phyloP scores from a whole-genome alignment of 108 stramenopile species.

The Fistulifera solaris region DNA sequence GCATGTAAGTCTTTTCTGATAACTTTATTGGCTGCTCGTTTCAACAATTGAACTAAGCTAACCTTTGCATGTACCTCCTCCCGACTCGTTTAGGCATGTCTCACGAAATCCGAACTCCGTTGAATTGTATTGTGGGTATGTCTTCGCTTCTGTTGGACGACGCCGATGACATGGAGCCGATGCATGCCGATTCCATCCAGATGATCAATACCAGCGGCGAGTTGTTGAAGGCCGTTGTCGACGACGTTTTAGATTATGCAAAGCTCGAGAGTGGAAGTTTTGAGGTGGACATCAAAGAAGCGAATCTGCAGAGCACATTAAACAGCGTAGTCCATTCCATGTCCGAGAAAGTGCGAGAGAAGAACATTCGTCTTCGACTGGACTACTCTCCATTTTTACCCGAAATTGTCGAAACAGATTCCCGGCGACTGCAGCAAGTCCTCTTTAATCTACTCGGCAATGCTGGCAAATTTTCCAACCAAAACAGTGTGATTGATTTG shows the following conservation, averaged over 20 bases:
- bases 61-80: too few species aligned
- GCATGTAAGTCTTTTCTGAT: slow-evolving; percentile 7
- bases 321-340: slow-evolving; percentile 25
- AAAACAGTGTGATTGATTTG: slow-evolving; percentile 22
- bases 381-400: slow-evolving; percentile 9
- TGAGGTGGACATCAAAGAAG: slow-evolving; percentile 11
- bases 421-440: slow-evolving; percentile 33
- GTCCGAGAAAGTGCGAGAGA: slow-evolving; percentile 10
- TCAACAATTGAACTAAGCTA: too few species aligned
- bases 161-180: slow-evolving; percentile 20
- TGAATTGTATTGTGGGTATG: slow-evolving; percentile 44
- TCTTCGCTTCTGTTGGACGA: slow-evolving; percentile 24
- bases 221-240: slow-evolving; percentile 25
- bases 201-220: slow-evolving; percentile 36
- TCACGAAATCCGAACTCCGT: slow-evolving; percentile 36
- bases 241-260: slow-evolving; percentile 36
- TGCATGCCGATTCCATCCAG: slow-evolving; percentile 31
- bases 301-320: slow-evolving; percentile 9
- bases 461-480: slow-evolving; percentile 26
- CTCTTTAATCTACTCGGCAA: slow-evolving; percentile 39
- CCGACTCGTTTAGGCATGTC: slow-evolving; percentile 1
- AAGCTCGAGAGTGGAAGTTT: slow-evolving; percentile 33
- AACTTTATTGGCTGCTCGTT: too few species aligned
- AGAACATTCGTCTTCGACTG: slow-evolving; percentile 11
- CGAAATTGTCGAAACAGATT: slow-evolving; percentile 22